Evolutionary conservation across 2,329 filamentous ascomycete species (phyloP), one percentile per base, ranked within the genome.

Genomic region (Botrytis squamosa): DNA sequence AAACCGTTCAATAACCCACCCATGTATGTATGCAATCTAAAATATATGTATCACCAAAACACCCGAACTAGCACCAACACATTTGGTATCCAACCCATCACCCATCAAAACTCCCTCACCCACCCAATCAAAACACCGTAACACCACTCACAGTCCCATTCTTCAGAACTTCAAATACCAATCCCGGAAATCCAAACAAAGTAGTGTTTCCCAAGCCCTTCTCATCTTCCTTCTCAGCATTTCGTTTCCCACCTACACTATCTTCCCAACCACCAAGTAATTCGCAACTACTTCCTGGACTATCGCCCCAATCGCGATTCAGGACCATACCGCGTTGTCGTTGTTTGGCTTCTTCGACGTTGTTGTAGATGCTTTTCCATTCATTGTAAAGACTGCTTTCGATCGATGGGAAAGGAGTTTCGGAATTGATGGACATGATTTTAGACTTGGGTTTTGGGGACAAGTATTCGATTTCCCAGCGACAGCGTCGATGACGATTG

Each of bases 161-260:
- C 89, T 93, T 95, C 82, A 98, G 84, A 42, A 99, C 95, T 84
- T 99, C 96, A 84, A 99, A 98, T 65, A 98, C 90, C 82, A 98
- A 84, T 0, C 96, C 95, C 0, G 96, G 95, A 80, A 98, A 98
- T 1, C 95, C 95, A 84, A 94, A 98, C 42, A 99, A 83, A 75
- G 95, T 95, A 25, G 95, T 97, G 73, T 91, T 92, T 33, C 89
- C 89, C 75, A 91, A 82, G 75, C 91, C 80, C 82, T 86, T 81
- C 83, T 88, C 84, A 83, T 89, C 81, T 78, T 86, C 84, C 22
- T 84, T 84, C 78, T 82, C 83, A 77, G 83, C 78, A 84, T 80
- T 77, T 83, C 79, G 79, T 85, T 78, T 79, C 79, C 80, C 77
- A 77, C 80, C 77, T 62, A 84, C 85, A 77, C 89, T 91, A 78